Evolutionary conservation across 176 grass and related monocot genomes (phyloP), one percentile per base, ranked within the genome.

Genomic region (Tuctoria greenei): DNA sequence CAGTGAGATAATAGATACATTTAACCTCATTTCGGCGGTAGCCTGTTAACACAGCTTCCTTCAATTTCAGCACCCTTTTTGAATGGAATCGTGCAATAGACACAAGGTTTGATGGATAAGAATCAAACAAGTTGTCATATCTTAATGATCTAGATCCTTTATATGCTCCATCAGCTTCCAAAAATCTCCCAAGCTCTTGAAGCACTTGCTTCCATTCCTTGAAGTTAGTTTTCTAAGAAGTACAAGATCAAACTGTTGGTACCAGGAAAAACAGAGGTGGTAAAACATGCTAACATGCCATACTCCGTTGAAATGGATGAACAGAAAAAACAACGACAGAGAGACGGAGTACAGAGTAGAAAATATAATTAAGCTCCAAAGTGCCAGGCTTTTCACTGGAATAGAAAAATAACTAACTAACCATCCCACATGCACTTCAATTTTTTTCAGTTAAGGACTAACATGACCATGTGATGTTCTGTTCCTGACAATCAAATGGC

Each of bases 181-280:
- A 84, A 71, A 99, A 95, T 77, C 83, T 94, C 7, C 27, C 70
- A 45, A 99, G 85, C 80, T 99, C 96, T 70, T 95, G 92, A 68
- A 90, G 70, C 40, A 95, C 85, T 90, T 90, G 92, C 54, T 88
- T 95, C 96, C 96, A 99, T 81, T 99, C 96, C 82, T 99, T 99
- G 62, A 99, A 95, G 72, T 93, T 99, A 24, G 85, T 95, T 49
- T 76, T 82, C 96, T 99, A 73, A 20, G 63, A 75, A 78, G 42
- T 45, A 82, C 59, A 50, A 78, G 35, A 46, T 24, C 25, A 66
- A 43, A 45, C 7, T 65, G n/a, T 70, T 35, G 52, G 41, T 64
- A 49, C 59, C 49, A 71, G 61, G 23, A 40, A 65, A 72, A 17
- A 90, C 75, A 25, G 12, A 54, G 44, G 76, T 49, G 25, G 18